Evolutionary conservation across 2,329 filamentous ascomycete genomes (phyloP).

Genomic region (Paraconiothyrium sp.): DNA sequence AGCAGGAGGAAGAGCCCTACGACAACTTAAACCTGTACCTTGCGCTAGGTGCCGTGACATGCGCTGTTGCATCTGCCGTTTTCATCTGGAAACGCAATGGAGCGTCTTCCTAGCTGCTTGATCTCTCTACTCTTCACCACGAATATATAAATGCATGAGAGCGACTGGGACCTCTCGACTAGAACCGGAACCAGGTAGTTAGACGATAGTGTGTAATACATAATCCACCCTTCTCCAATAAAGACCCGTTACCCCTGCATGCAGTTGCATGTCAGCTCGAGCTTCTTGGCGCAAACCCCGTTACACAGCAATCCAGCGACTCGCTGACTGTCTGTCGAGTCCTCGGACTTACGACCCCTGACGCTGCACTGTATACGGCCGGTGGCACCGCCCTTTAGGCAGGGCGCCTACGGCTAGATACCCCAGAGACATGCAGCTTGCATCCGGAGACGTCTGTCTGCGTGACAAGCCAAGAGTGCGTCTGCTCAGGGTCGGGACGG

Average conservation of each 20-base stretch:
- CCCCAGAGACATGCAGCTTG: not conserved
- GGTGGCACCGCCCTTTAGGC: conserved; percentile 9
- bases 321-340: conserved; percentile 1
- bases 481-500: too few relatives aligned
- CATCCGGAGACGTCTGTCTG: not conserved
- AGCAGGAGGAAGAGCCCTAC: conserved; percentile 83
- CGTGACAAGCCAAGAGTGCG: not conserved
- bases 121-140: conserved; percentile 9
- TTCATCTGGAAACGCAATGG: conserved; percentile 67
- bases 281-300: not conserved
- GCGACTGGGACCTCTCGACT: conserved; percentile 3
- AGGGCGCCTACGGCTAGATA: conserved; percentile 15
- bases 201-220: conserved; percentile 34
- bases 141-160: conserved; percentile 9
- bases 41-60: conserved; percentile 76
- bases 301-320: too few relatives aligned
- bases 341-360: conserved; percentile 16
- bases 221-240: conserved; percentile 24
- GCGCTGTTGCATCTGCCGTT: conserved; percentile 66
- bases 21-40: conserved; percentile 89
- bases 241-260: not conserved
- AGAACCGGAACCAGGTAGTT: conserved; percentile 2
- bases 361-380: conserved; percentile 15
- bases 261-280: not conserved
- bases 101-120: conserved; percentile 15